Percentiles rank a stretch among this genome's conserved stretches.
Conservation (phyloP, 371 early-diverging fungal genomes). For the Caulochytrium protostelioides region DNA sequence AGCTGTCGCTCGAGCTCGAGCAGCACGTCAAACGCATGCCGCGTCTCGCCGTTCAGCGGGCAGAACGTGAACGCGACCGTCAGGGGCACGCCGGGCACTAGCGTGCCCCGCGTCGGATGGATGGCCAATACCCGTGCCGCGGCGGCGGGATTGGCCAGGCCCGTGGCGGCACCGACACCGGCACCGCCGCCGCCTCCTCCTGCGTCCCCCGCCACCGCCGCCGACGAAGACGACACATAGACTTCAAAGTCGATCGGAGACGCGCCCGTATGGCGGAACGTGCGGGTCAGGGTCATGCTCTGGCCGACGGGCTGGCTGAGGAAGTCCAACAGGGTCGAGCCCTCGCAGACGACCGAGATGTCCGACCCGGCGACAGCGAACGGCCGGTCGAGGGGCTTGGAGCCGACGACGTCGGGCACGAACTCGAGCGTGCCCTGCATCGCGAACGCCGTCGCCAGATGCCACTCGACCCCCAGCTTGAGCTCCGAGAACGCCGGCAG, state of each 20-base stretch:
- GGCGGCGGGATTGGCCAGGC: constrained; percentile 15
- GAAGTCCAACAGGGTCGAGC: constrained; percentile 27
- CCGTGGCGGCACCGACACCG: too few relatives aligned
- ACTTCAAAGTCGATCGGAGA: constrained; percentile 14
- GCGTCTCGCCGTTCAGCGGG: constrained; percentile 22
- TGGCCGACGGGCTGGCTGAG: constrained; percentile 29
- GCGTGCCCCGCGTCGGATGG: constrained; percentile 13
- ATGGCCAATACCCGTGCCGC: constrained; percentile 14
- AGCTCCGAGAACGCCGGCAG: constrained; percentile 25
- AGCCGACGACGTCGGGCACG: constrained; percentile 19
- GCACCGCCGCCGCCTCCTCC: too few relatives aligned
- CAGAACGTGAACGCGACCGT: constrained; percentile 22
- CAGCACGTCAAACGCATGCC: constrained; percentile 16
- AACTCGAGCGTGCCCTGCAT: constrained; percentile 25
- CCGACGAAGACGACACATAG: neutral
- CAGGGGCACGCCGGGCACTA: constrained; percentile 20
- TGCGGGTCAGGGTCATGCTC: constrained; percentile 18
- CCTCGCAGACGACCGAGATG: constrained; percentile 26
- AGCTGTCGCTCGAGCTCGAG: constrained; percentile 33
- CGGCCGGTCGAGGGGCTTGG: constrained; percentile 20
- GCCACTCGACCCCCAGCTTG: constrained; percentile 19
- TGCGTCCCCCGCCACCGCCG: too few relatives aligned
- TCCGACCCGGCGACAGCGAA: constrained; percentile 28
- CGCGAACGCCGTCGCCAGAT: constrained; percentile 27
- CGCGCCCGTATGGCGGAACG: constrained; percentile 31